Conservation (phyloP, 225 moss, liverwort and hornwort species). For the Takakia lepidozioides region DNA sequence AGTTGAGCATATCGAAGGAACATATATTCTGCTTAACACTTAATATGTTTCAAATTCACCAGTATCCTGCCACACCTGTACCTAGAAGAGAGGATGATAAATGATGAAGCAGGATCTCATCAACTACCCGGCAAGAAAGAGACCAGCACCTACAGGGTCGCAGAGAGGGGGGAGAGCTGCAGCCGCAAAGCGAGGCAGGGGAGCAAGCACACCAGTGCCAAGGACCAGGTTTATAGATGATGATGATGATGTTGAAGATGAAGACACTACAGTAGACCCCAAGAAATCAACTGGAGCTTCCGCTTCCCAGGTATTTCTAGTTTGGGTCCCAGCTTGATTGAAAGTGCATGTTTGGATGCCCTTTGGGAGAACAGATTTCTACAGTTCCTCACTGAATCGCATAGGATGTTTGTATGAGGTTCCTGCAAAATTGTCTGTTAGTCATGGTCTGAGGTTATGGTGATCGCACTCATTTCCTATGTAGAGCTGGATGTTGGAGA, state of each 20-base stretch:
- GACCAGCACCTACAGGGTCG: constrained; percentile 22
- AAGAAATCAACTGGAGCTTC: constrained; percentile 27
- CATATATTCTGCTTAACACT: background rate
- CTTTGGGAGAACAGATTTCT: background rate
- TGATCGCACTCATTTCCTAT: background rate
- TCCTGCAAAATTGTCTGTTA: background rate
- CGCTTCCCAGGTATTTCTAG: constrained; percentile 32
- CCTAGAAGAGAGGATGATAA: background rate
- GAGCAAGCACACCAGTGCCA: constrained; percentile 25
- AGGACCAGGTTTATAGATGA: constrained; percentile 38
- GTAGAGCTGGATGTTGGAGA: background rate
- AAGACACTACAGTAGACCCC: constrained; percentile 15
- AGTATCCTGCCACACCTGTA: no score
- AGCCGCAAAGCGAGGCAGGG: constrained; percentile 36
- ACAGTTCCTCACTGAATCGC: background rate
- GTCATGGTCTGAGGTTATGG: background rate
- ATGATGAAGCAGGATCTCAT: no score
- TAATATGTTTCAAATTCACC: no score
- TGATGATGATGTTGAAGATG: constrained; percentile 45
- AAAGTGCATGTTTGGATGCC: no score
- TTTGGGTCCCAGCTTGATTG: no score
- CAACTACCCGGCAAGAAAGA: constrained; percentile 13
- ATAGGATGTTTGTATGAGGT: background rate
- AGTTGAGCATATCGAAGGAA: background rate
- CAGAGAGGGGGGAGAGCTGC: constrained; percentile 32